Evolutionary conservation across 495 filamentous ascomycete genomes (phyloP).

Genomic region (Hypoxylon subgilvum): DNA sequence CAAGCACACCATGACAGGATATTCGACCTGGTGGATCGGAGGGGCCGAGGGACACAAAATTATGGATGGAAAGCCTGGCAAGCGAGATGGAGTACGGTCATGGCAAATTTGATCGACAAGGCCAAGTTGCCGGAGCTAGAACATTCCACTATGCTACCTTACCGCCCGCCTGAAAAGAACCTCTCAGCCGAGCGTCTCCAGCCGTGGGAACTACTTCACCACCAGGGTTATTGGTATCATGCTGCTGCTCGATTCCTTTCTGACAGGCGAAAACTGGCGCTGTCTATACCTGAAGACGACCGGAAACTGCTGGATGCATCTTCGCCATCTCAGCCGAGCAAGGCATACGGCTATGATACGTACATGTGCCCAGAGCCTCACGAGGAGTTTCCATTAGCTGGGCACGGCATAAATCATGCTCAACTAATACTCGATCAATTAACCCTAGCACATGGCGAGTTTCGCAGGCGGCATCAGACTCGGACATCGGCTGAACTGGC

Average conservation of each 20-base stretch:
- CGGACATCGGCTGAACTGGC: constrained; percentile 72
- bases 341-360: constrained; percentile 77
- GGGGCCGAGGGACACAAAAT: constrained; percentile 79
- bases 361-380: constrained; percentile 83
- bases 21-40: constrained; percentile 75
- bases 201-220: constrained; percentile 83
- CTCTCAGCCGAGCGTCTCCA: constrained; percentile 68
- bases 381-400: constrained; percentile 67
- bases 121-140: constrained; percentile 56
- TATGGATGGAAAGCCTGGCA: constrained; percentile 92
- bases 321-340: constrained; percentile 69
- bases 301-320: constrained; percentile 68
- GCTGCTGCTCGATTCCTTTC: constrained; percentile 70
- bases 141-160: constrained; percentile 50
- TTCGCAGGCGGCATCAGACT: constrained; percentile 64
- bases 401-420: constrained; percentile 68
- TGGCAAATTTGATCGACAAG: constrained; percentile 78
- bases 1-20: constrained; percentile 71
- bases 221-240: constrained; percentile 85
- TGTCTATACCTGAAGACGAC: constrained; percentile 76
- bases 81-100: constrained; percentile 77
- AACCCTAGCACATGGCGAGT: constrained; percentile 67
- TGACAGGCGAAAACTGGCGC: constrained; percentile 64
- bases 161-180: constrained; percentile 70
- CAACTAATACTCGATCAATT: constrained; percentile 65